Evolutionary conservation across 345 rosid genomes (phyloP), one percentile per base, ranked within the genome.

Genomic region (Mallotus nudiflorus): DNA sequence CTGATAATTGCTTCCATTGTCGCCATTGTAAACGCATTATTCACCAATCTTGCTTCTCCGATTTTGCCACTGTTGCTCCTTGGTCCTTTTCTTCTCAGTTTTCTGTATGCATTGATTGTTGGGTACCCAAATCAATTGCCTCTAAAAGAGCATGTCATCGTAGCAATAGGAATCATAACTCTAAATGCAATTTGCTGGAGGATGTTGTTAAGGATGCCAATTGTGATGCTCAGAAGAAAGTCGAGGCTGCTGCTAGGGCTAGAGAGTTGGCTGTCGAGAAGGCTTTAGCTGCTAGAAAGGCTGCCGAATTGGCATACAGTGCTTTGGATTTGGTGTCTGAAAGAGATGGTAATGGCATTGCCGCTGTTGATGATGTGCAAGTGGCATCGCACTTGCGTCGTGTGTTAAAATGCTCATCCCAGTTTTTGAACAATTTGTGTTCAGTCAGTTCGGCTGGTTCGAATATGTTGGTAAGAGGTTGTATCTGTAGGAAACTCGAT

Each of bases 101-200:
- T 61, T 72, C 76, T 1, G 66, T 80, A 66, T 88, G 93, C 66
- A 66, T 84, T 9, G 93, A 86, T 72, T 88, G 89, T 76, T 88
- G 93, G 93, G 50, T 88, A 25, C 93, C 93, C 0, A 65, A 67
- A 68, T 72, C 78, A 4, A 42, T 86, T 67, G 71, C 73, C 19
- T 64, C 22, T 2, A 71, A 33, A 60, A 67, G 78, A 48, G 75
- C 8, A 25, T 14, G n/a, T 49, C 24, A 25, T 18, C 25, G 33
- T 29, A 39, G 31, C 29, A 73, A 63, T 65, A 59, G 25, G 45
- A 66, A 49, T 24, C 57, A 46, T 49, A 59, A 69, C 44, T 35
- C 53, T 28, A 24, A 28, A 12, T 48, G 9, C 13, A 75, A 25
- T 54, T 60, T 49, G 56, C 64, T 70, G 56, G 76, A 69, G 70